phyloP scores from a whole-genome alignment of 148 eudicot species.

The Diospyros lotus region DNA sequence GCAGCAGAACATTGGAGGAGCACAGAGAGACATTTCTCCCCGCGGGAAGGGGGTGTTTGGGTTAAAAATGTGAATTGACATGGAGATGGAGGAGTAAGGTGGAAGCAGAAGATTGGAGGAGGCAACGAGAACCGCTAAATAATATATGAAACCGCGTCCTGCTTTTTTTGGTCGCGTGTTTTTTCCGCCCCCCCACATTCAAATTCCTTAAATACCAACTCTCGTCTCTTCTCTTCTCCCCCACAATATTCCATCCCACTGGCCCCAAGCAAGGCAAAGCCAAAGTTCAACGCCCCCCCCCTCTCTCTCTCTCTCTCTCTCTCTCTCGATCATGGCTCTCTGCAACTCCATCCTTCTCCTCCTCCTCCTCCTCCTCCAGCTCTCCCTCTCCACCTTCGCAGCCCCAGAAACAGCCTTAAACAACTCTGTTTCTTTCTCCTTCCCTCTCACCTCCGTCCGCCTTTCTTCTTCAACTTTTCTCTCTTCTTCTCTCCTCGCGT shows the following conservation, averaged over 20 bases:
- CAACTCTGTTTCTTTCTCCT: conserved; percentile 17
- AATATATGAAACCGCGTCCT: too few relatives aligned
- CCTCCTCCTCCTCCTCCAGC: background rate
- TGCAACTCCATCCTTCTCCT: conserved; percentile 15
- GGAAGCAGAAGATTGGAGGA: too few relatives aligned
- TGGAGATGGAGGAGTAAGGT: too few relatives aligned
- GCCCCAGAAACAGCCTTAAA: background rate
- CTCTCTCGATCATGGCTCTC: conserved; percentile 5
- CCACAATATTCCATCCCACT: background rate
- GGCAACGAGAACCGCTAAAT: too few relatives aligned
- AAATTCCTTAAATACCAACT: too few relatives aligned
- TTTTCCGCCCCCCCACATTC: too few relatives aligned
- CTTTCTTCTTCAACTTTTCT: conserved; percentile 20
- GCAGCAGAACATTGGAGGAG: too few relatives aligned
- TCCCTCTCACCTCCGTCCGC: conserved; percentile 26
- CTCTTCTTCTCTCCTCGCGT: conserved; percentile 1
- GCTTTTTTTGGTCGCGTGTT: too few relatives aligned
- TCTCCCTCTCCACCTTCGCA: conserved; percentile 3
- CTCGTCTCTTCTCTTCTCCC: background rate
- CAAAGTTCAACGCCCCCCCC: background rate
- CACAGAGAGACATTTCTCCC: too few relatives aligned
- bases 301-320: conserved; percentile 7
- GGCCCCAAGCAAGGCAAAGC: background rate
- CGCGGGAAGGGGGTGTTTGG: too few relatives aligned
- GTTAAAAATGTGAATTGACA: too few relatives aligned